Percentiles rank a stretch among this genome's conserved stretches.
Conservation (phyloP, 1,284 basidiomycete genomes). For the Pholiota adiposa region DNA sequence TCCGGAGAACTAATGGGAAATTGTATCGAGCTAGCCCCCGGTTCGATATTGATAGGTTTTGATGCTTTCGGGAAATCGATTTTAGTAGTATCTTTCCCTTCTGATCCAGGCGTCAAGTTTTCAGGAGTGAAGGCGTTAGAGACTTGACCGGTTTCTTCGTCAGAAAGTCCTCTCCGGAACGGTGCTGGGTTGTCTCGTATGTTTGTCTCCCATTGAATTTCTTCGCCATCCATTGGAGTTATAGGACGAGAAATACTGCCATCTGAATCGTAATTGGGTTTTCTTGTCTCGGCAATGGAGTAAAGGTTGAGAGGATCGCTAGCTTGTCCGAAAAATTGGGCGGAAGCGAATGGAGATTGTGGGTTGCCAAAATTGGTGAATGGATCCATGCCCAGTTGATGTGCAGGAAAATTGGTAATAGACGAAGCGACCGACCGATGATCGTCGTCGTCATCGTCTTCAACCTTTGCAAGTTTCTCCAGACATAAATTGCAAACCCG, state of each 20-base stretch:
- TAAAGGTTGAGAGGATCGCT: conserved; percentile 80
- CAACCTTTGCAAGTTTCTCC: conserved; percentile 85
- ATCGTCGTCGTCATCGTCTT: conserved; percentile 85
- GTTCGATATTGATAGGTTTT: conserved; percentile 52
- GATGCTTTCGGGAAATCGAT: conserved; percentile 56
- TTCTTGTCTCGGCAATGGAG: conserved; percentile 76
- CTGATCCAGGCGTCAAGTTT: conserved; percentile 47
- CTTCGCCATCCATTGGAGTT: conserved; percentile 51
- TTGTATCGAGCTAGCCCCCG: conserved; percentile 71
- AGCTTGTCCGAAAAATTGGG: conserved; percentile 77
- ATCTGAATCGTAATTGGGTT: conserved; percentile 56
- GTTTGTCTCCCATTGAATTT: conserved; percentile 47
- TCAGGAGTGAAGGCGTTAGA: conserved; percentile 48
- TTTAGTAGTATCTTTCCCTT: conserved; percentile 49
- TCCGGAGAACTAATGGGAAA: conserved; percentile 81
- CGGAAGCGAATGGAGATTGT: conserved; percentile 88
- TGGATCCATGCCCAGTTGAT: conserved; percentile 61
- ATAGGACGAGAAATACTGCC: conserved; percentile 58
- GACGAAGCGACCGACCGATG: conserved; percentile 76
- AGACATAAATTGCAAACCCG: conserved; percentile 95
- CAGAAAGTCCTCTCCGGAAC: conserved; percentile 78
- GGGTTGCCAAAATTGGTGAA: conserved; percentile 49
- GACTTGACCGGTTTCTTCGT: conserved; percentile 62
- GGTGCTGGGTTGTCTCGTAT: conserved; percentile 72
- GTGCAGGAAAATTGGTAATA: conserved; percentile 61